Evolutionary conservation across 2,329 filamentous ascomycete species (phyloP).

Genomic region (Fusarium incarnatum): DNA sequence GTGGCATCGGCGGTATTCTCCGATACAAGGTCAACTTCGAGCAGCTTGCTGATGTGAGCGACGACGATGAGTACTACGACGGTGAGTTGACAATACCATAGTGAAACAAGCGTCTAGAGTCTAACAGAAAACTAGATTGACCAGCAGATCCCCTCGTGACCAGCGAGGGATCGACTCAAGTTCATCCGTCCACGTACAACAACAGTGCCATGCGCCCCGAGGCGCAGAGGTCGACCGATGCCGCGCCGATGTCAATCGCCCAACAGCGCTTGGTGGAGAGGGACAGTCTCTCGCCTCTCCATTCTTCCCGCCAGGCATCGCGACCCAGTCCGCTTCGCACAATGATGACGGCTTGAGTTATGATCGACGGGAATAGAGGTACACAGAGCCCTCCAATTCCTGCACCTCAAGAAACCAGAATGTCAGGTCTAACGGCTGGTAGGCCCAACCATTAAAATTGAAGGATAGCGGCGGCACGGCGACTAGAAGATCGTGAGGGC

Average conservation of each 20-base stretch:
- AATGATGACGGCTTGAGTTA: constrained; percentile 72
- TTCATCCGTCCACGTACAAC: constrained; percentile 59
- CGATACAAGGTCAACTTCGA: constrained; percentile 99
- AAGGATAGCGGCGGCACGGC: constrained; percentile 43
- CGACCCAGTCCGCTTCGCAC: constrained; percentile 76
- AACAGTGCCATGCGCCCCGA: constrained; percentile 55
- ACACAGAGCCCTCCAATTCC: constrained; percentile 29
- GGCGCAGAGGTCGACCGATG: constrained; percentile 58
- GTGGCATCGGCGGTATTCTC: constrained; percentile 96
- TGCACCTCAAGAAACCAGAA: constrained; percentile 28
- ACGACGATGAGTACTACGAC: constrained; percentile 94
- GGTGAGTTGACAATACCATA: constrained; percentile 52
- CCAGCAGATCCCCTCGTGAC: constrained; percentile 86
- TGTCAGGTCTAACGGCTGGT: constrained; percentile 40
- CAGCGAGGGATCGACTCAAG: constrained; percentile 86
- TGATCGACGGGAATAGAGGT: constrained; percentile 50
- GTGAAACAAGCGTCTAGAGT: not conserved
- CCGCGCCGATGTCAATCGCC: constrained; percentile 58
- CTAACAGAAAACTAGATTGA: constrained; percentile 73
- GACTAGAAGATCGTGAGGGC: constrained; percentile 41
- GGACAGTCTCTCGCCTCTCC: constrained; percentile 59
- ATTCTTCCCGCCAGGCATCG: constrained; percentile 62
- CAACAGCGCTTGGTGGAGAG: constrained; percentile 62
- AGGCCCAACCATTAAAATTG: constrained; percentile 46
- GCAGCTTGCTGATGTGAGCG: constrained; percentile 92